A percentile compares a stretch with the other conserved stretches of the same genome.
These are phyloP conservation scores for Ophiostoma piceae DNA, from an alignment of 2,329 filamentous ascomycete genomes.

Conservation along the genomic window DNA sequence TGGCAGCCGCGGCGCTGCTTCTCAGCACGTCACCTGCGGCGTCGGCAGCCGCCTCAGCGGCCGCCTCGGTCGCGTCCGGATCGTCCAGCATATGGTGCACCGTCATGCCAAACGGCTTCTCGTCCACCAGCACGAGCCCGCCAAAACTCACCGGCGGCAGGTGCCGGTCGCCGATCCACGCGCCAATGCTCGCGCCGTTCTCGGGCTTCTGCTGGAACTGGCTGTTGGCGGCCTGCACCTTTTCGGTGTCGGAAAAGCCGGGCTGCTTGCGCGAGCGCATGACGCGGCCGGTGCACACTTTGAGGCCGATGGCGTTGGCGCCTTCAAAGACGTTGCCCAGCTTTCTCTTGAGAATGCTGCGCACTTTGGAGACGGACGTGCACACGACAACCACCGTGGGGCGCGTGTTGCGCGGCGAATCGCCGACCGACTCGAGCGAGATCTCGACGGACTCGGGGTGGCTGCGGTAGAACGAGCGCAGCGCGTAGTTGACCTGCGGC, in stretches of 20 bases:
- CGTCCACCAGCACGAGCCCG: slow-evolving; percentile 78
- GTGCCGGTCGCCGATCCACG: slow-evolving; percentile 78
- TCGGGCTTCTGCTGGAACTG: slow-evolving; percentile 72
- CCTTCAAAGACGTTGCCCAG: slow-evolving; percentile 61
- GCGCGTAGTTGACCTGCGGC: slow-evolving; percentile 65
- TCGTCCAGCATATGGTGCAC: slow-evolving; percentile 94
- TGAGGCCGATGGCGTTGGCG: slow-evolving; percentile 38
- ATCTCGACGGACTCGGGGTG: slow-evolving; percentile 74
- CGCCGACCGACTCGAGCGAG: slow-evolving; percentile 68
- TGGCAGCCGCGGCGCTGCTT: slow-evolving; percentile 29
- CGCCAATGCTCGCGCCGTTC: slow-evolving; percentile 89
- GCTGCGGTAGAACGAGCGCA: slow-evolving; percentile 66
- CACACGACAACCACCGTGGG: slow-evolving; percentile 75
- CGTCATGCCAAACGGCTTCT: slow-evolving; percentile 84
- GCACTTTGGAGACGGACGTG: slow-evolving; percentile 67
- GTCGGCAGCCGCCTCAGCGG: slow-evolving; percentile 16
- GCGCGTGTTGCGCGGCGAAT: slow-evolving; percentile 58
- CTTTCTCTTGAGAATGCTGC: slow-evolving; percentile 63
- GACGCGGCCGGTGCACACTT: slow-evolving; percentile 32
- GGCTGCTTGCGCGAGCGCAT: slow-evolving; percentile 26
- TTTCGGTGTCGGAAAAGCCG: slow-evolving; percentile 29
- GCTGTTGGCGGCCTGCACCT: slow-evolving; percentile 55
- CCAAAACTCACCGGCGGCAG: slow-evolving; percentile 88
- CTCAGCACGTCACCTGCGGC: slow-evolving; percentile 25
- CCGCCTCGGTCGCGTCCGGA: slow-evolving; percentile 40